Evolutionary conservation across 2,329 filamentous ascomycete species (phyloP).

Genomic region (Penicillium freii): DNA sequence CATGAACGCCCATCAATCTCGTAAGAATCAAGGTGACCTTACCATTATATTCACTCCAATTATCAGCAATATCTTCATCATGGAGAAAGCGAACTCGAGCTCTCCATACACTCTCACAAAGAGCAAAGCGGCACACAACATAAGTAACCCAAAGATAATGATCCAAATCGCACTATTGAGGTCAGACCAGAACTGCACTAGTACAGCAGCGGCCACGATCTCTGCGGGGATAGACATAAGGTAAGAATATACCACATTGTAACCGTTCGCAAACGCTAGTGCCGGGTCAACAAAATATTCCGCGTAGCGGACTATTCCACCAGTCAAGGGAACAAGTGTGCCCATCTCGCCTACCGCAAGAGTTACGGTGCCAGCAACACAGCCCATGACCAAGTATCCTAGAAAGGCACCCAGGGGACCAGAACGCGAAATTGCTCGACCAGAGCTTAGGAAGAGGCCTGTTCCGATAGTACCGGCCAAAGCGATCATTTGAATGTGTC

Average conservation of each 20-base stretch:
- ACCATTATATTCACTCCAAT: slow-evolving; percentile 8
- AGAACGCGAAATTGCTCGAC: slow-evolving; percentile 9
- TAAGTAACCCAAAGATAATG: slow-evolving; percentile 4
- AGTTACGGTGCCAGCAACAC: slow-evolving; percentile 7
- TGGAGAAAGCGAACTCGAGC: slow-evolving; percentile 8
- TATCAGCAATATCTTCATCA: slow-evolving; percentile 11
- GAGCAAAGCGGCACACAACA: background rate
- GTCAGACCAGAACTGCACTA: slow-evolving; percentile 6
- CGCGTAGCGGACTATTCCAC: slow-evolving; percentile 11
- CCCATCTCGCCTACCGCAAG: slow-evolving; percentile 9
- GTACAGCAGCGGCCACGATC: slow-evolving; percentile 1
- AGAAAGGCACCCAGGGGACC: slow-evolving; percentile 12
- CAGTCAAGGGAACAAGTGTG: slow-evolving; percentile 6
- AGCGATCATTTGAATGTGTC: background rate
- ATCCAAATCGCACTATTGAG: slow-evolving; percentile 1
- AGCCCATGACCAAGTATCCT: slow-evolving; percentile 13
- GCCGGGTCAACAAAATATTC: slow-evolving; percentile 12
- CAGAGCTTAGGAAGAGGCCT: slow-evolving; percentile 13
- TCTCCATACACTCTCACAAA: background rate
- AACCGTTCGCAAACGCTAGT: slow-evolving; percentile 8
- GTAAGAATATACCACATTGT: slow-evolving; percentile 6
- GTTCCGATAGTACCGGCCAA: slow-evolving; percentile 3
- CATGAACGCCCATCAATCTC: rapidly evolving
- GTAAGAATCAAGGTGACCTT: background rate
- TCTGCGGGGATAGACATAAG: slow-evolving; percentile 7